phyloP scores from a whole-genome alignment of 805 yeast genomes.

The Candida railenensis region DNA sequence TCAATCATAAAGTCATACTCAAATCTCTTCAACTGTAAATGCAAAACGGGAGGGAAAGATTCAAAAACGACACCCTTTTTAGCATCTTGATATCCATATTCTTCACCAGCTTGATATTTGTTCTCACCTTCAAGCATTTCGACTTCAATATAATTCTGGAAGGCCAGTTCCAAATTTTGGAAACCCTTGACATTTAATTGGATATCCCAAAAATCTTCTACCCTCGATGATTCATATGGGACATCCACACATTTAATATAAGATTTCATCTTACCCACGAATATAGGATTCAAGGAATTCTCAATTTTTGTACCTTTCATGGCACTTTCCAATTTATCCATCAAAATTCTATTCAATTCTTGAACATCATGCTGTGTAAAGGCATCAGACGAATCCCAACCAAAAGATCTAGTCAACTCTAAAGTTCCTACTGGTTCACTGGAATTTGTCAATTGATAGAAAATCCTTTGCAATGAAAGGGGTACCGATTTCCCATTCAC shows the following conservation, averaged over 20 bases:
- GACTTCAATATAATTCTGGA: conserved; percentile 81
- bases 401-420: conserved; percentile 88
- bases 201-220: conserved; percentile 97
- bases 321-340: conserved; percentile 88
- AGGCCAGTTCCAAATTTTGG: conserved; percentile 68
- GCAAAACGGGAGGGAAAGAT: conserved; percentile 88
- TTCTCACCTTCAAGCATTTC: conserved; percentile 94
- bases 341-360: conserved; percentile 88
- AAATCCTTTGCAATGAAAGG: conserved; percentile 81
- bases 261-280: conserved; percentile 97
- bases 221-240: conserved; percentile 86
- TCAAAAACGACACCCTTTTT: conserved; percentile 93
- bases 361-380: conserved; percentile 98
- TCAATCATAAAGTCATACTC: conserved; percentile 92
- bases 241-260: conserved; percentile 91
- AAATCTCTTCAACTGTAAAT: conserved; percentile 88
- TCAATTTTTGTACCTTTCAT: conserved; percentile 84
- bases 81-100: conserved; percentile 90
- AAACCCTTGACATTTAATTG: conserved; percentile 90
- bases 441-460: conserved; percentile 75
- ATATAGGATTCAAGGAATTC: conserved; percentile 61
- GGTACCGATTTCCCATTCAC: conserved; percentile 53
- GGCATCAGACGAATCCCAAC: conserved; percentile 96
- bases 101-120: conserved; percentile 86
- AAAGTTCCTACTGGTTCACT: conserved; percentile 76